Conservation (phyloP, 208 protist species). For the Acanthamoeba royreba region DNA sequence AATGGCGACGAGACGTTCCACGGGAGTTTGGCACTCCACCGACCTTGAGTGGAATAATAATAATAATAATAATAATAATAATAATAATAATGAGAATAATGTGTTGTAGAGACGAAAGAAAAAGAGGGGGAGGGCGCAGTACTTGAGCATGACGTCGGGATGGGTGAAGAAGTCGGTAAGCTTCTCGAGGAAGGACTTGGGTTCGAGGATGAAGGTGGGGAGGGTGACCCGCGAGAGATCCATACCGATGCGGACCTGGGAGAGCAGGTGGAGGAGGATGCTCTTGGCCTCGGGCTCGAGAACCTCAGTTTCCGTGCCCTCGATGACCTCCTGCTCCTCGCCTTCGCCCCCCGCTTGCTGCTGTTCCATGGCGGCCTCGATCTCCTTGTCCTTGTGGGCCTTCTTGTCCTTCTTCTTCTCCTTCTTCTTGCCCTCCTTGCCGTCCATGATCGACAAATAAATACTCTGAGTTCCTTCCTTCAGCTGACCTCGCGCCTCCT, state of each 20-base stretch:
- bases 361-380: neutral
- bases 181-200: constrained; percentile 87
- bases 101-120: neutral
- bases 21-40: constrained; percentile 52
- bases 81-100: neutral
- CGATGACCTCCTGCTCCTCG: neutral
- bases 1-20: constrained; percentile 74
- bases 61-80: neutral
- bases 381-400: constrained; percentile 22
- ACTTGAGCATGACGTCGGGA: constrained; percentile 53
- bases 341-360: neutral
- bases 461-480: too few relatives aligned
- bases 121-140: neutral
- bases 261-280: constrained; percentile 28
- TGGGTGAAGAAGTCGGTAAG: constrained; percentile 67
- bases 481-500: too few relatives aligned
- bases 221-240: constrained; percentile 71
- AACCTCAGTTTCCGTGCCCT: neutral
- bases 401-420: constrained; percentile 6
- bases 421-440: constrained; percentile 16
- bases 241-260: constrained; percentile 35
- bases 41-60: constrained; percentile 14
- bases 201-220: constrained; percentile 89
- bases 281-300: constrained; percentile 27
- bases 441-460: neutral